phyloP scores from a whole-genome alignment of 345 rosid genomes.

The Dipteronia sinensis region DNA sequence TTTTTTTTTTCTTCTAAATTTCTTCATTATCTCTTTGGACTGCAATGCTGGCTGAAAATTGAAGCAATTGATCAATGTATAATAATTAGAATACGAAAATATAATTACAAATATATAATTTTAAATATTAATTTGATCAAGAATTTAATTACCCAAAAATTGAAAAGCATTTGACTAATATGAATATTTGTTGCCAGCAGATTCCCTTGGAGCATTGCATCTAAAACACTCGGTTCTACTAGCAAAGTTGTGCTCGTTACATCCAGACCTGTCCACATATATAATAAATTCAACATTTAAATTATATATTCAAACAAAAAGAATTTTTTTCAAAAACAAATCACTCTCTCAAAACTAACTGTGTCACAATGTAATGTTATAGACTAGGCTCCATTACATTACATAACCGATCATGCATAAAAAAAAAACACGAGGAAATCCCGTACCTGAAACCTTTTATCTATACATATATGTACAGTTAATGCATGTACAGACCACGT shows the following conservation, averaged over 20 bases:
- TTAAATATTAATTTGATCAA: background rate
- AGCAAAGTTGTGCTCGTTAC: conserved; percentile 93
- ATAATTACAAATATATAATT: background rate
- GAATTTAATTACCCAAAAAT: conserved; percentile 17
- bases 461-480: background rate
- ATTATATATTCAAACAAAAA: background rate
- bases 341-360: too few species aligned
- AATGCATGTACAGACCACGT: background rate
- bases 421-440: too few species aligned
- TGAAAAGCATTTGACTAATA: conserved; percentile 25
- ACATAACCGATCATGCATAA: too few species aligned
- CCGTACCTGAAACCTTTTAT: too few species aligned
- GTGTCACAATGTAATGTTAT: too few species aligned
- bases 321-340: too few species aligned
- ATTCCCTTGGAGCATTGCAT: conserved; percentile 88
- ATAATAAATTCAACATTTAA: background rate
- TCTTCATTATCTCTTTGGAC: conserved; percentile 15
- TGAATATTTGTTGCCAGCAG: conserved; percentile 35
- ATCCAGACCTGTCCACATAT: conserved; percentile 52
- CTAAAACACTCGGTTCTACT: conserved; percentile 88
- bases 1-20: background rate
- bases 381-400: too few species aligned
- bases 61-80: background rate
- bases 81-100: background rate
- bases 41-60: conserved; percentile 14